phyloP scores from a whole-genome alignment of 176 grass and related monocot species.

The Poa annua region DNA sequence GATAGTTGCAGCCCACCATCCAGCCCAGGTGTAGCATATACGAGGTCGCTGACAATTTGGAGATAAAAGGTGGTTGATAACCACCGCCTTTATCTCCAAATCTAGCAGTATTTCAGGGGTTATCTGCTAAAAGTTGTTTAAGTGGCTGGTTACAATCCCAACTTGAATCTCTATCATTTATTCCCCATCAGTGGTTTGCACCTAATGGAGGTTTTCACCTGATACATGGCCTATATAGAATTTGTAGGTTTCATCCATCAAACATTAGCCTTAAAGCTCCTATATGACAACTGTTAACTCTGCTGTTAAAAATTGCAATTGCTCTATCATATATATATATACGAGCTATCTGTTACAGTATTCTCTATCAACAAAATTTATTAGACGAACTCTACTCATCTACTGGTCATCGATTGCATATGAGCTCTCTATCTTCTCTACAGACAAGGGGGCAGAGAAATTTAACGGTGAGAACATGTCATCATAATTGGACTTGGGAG shows the following conservation, averaged over 20 bases:
- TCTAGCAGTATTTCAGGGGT: no score
- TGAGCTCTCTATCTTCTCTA: slow-evolving; percentile 68
- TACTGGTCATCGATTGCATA: slow-evolving; percentile 73
- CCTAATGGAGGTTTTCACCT: no score
- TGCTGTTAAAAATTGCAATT: not conserved
- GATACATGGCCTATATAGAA: not conserved
- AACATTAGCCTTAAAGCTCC: not conserved
- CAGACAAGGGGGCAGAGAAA: slow-evolving; percentile 69
- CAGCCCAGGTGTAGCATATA: no score
- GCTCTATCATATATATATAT: not conserved
- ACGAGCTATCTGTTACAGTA: slow-evolving; percentile 33
- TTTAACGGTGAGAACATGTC: slow-evolving; percentile 92
- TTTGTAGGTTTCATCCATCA: not conserved
- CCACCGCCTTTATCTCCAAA: no score
- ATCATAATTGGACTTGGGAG: slow-evolving; percentile 66
- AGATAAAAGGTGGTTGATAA: no score
- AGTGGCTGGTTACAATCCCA: no score
- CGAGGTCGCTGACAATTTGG: no score
- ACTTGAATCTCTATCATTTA: no score
- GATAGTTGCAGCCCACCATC: no score
- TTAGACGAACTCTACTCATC: slow-evolving; percentile 11
- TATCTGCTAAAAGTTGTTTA: no score
- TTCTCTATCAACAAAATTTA: slow-evolving; percentile 50
- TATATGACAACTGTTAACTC: not conserved
- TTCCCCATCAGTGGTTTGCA: no score